Conservation (phyloP, 345 rosid species). For the Euphorbia peplus region DNA sequence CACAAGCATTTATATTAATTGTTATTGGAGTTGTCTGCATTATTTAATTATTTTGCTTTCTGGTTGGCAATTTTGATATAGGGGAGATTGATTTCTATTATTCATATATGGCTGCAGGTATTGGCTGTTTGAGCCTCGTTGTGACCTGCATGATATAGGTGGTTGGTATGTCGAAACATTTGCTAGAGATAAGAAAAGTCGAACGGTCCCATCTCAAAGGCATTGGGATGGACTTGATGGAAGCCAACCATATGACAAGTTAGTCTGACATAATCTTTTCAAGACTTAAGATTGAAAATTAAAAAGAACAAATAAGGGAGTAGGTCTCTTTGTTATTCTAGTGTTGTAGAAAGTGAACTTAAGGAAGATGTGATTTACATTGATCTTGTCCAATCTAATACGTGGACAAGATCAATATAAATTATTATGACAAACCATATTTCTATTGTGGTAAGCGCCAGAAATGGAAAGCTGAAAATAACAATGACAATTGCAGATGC, state of each 20-base stretch:
- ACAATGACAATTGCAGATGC: neutral
- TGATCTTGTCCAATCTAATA: neutral
- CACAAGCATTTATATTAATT: neutral
- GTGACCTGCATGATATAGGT: slow-evolving; percentile 80
- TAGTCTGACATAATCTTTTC: slow-evolving; percentile 27
- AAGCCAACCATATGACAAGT: slow-evolving; percentile 55
- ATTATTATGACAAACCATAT: neutral
- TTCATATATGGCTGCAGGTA: slow-evolving; percentile 46
- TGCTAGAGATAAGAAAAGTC: slow-evolving; percentile 71
- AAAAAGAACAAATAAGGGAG: neutral
- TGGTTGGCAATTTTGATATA: neutral
- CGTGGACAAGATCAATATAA: too few species aligned
- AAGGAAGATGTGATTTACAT: too few species aligned
- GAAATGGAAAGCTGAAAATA: neutral
- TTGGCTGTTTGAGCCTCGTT: slow-evolving; percentile 98
- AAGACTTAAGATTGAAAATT: slow-evolving; percentile 4
- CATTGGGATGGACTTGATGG: slow-evolving; percentile 73
- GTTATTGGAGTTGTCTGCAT: neutral
- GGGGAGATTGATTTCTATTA: slow-evolving; percentile 2
- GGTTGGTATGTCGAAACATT: slow-evolving; percentile 98
- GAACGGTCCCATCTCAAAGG: slow-evolving; percentile 62
- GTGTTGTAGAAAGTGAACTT: neutral
- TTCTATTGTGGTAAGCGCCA: neutral
- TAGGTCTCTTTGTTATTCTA: neutral
- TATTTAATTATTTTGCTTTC: neutral